Base-by-base conservation (phyloP, 352 stramenopile genomes). In the Pilasporangium apinafurcum region DNA sequence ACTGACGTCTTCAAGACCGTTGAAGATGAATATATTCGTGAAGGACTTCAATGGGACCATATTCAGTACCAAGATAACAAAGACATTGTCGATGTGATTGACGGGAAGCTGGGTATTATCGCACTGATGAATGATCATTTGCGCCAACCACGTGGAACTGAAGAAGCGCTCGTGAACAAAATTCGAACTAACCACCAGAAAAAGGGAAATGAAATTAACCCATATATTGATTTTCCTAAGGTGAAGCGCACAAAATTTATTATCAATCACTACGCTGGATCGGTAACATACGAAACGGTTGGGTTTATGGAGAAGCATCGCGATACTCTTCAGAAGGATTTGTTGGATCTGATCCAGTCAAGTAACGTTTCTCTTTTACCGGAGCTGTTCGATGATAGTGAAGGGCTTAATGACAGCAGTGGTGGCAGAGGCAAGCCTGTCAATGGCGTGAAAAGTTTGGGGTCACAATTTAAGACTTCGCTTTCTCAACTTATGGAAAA, bases 51-150 rank as follows among this genome's bases (percentile, higher is more conserved):
- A 53, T 99, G 94, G 95, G 94, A 96, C 50, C 97, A 98, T 65
- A 98, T 99, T 53, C 77, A 96, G 50, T 99, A 98, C 59, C 95
- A 97, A 31, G 96, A 99, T 55, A 99, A 99, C 73, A 92, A 98
- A 52, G 95, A 97, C 51, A 98, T 97, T 49, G 74, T 99, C 9
- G 92, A 98, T 41, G 74, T 98, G 18, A 98, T 99, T 48, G 93
- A 98, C 38, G 83, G 70, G 51, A 90, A 93, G 58, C 68, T 92
- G 38, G 83, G 79, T 26, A 92, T 94, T 40, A 92, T 94, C 27
- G 81, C 79, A 18, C 42, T 94, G 34, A 94, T 94, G 82, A 94
- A 94, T 37, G 82, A 94, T 36, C 82, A 94, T 28, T 48, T 94
- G 38, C 82, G 82, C 41, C 82, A 94, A 49, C 77, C 82, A 5